Percentiles rank a stretch among this genome's conserved stretches.
Conservation (phyloP, 2,329 filamentous ascomycete species). For the Colletotrichum sansevieriae region DNA sequence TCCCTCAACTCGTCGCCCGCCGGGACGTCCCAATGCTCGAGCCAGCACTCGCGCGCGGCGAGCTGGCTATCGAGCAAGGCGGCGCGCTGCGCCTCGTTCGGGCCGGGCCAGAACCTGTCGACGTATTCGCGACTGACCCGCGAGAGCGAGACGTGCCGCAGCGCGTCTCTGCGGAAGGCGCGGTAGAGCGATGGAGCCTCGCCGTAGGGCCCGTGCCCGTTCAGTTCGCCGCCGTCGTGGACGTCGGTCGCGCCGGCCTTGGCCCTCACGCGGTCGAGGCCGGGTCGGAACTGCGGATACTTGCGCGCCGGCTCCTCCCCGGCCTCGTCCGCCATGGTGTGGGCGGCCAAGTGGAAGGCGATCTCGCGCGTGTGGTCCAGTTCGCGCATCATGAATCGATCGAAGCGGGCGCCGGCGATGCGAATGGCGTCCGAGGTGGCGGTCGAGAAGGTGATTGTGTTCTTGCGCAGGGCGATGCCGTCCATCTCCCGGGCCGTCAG, state of each 20-base stretch:
- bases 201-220: background rate
- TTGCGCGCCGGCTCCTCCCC: background rate
- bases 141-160: background rate
- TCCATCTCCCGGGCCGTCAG: conserved; percentile 1
- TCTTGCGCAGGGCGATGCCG: conserved; percentile 9
- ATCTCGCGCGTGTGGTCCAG: background rate
- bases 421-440: background rate
- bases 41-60: too few relatives aligned
- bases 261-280: background rate
- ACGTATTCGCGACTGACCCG: too few relatives aligned
- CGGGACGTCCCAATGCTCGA: too few relatives aligned
- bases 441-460: conserved; percentile 25
- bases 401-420: background rate
- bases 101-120: too few relatives aligned
- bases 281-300: background rate
- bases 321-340: background rate
- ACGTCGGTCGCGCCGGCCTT: too few relatives aligned
- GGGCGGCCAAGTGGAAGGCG: background rate
- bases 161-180: background rate
- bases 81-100: too few relatives aligned
- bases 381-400: background rate
- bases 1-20: too few relatives aligned
- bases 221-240: too few relatives aligned
- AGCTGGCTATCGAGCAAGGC: too few relatives aligned
- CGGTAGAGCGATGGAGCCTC: background rate